Conservation (phyloP, 1,284 basidiomycete genomes). For the Austroboletus novae-zelandiae region DNA sequence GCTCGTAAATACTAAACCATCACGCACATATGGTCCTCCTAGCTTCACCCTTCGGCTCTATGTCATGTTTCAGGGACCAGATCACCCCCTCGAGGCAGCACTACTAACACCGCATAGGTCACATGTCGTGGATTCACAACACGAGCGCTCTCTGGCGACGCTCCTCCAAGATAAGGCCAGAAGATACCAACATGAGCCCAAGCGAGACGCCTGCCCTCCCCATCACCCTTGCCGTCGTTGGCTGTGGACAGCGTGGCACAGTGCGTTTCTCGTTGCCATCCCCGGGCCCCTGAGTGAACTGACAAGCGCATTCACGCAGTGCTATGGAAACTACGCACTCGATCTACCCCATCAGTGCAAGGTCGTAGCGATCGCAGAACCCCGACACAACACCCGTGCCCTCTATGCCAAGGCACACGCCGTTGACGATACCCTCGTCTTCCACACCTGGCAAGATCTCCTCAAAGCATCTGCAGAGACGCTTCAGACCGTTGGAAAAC, state of each 20-base stretch:
- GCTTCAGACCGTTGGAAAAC: conserved; percentile 56
- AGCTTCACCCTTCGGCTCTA: no score
- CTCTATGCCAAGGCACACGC: conserved; percentile 54
- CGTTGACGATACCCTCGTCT: conserved; percentile 65
- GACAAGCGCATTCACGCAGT: conserved; percentile 39
- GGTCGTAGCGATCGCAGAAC: conserved; percentile 82
- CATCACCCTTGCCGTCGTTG: conserved; percentile 58
- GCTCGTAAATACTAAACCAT: no score
- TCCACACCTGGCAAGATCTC: conserved; percentile 71
- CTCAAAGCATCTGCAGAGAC: conserved; percentile 64
- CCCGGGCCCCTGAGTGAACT: background rate
- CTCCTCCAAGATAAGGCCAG: conserved; percentile 25
- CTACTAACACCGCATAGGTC: no score
- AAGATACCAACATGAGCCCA: conserved; percentile 15
- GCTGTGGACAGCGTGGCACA: conserved; percentile 79
- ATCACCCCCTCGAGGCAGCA: no score
- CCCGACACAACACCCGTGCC: conserved; percentile 62
- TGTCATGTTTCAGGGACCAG: no score
- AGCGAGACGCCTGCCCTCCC: conserved; percentile 25
- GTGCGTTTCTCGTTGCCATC: conserved; percentile 35
- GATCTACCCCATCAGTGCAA: conserved; percentile 61
- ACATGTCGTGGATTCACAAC: no score
- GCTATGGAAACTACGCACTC: conserved; percentile 65
- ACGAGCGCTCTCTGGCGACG: no score
- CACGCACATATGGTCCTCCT: no score